A percentile compares a stretch with the other conserved stretches of the same genome.
phyloP scores from a whole-genome alignment of 164 flowering plant species.

The Pachysandra terminalis region DNA sequence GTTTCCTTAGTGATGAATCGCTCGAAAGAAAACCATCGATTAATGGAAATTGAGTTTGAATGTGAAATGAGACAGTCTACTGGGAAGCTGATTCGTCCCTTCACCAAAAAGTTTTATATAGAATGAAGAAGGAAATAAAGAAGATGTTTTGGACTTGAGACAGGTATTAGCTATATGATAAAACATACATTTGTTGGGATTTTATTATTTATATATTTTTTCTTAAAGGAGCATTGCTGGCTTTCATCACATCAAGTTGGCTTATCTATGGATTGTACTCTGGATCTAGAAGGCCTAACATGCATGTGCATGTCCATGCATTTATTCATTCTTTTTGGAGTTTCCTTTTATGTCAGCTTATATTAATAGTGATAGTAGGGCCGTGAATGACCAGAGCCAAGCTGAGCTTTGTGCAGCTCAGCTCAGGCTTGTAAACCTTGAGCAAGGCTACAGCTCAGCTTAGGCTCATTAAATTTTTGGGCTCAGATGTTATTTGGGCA shows the following conservation, averaged over 20 bases:
- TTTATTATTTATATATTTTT: no score
- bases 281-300: no score
- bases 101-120: conserved; percentile 61
- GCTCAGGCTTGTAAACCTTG: no score
- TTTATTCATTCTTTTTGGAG: background rate
- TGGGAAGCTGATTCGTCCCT: conserved; percentile 42
- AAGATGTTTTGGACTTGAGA: background rate
- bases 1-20: conserved; percentile 72
- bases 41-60: conserved; percentile 78
- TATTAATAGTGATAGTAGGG: no score
- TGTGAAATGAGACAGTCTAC: conserved; percentile 47
- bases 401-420: no score
- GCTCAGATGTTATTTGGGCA: no score
- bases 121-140: conserved; percentile 45
- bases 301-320: background rate
- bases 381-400: no score
- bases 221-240: no score
- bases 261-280: no score
- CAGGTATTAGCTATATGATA: background rate
- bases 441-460: no score
- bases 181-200: background rate
- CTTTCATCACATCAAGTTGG: no score
- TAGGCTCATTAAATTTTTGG: no score
- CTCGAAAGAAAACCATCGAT: conserved; percentile 79
- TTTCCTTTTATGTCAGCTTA: background rate